A percentile compares a stretch with the other conserved stretches of the same genome.
Conservation (phyloP, 805 yeast species). For the Saturnispora bothae region DNA sequence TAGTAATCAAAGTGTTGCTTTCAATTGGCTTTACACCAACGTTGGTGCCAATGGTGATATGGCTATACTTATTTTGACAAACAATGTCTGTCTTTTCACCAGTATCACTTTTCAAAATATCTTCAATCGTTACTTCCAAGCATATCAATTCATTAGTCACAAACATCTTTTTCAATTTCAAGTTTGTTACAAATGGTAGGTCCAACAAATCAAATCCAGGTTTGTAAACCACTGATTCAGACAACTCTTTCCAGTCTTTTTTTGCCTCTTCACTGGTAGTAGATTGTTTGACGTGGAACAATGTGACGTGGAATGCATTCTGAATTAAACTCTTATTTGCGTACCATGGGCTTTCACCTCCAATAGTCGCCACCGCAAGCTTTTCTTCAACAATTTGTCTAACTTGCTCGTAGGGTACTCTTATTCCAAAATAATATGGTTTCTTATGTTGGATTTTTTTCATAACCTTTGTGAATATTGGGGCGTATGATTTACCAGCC, state of each 20-base stretch:
- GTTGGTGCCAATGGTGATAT: conserved; percentile 64
- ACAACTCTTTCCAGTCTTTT: conserved; percentile 15
- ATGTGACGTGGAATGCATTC: conserved; percentile 53
- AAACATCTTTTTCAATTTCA: conserved; percentile 35
- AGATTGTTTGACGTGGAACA: conserved; percentile 35
- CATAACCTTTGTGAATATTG: conserved; percentile 33
- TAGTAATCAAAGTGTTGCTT: conserved; percentile 32
- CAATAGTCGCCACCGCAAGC: no score
- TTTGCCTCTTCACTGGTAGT: conserved; percentile 11
- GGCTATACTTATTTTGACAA: conserved; percentile 40
- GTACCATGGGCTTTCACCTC: no score
- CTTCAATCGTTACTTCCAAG: conserved; percentile 33
- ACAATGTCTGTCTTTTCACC: conserved; percentile 10
- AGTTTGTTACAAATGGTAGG: conserved; percentile 22
- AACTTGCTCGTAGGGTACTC: conserved; percentile 18
- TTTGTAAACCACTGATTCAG: neutral
- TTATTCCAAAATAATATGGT: conserved; percentile 40
- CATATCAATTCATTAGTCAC: conserved; percentile 47
- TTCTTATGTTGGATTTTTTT: conserved; percentile 7
- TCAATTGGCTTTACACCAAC: conserved; percentile 38
- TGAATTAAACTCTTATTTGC: conserved; percentile 33
- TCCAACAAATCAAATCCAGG: neutral
- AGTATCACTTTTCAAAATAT: conserved; percentile 6
- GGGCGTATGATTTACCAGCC: conserved; percentile 43
- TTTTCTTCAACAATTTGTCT: conserved; percentile 6